Conservation (phyloP, 306 rosid species). For the Pueraria montana region DNA sequence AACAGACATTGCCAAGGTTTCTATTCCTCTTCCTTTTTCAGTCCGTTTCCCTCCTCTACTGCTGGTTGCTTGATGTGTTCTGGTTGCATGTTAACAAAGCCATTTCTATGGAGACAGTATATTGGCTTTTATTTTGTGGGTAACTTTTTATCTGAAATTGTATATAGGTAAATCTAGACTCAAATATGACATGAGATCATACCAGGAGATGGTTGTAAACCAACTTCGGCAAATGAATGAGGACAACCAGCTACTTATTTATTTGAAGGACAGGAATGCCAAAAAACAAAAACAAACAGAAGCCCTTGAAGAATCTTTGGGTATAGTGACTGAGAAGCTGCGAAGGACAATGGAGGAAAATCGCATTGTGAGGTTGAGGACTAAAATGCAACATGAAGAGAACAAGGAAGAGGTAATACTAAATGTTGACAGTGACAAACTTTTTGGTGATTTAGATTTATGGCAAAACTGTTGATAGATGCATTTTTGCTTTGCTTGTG, state of each 20-base stretch:
- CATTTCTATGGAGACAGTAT: background rate
- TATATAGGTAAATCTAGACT: conserved; percentile 69
- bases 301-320: conserved; percentile 59
- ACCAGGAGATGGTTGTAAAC: conserved; percentile 73
- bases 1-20: conserved; percentile 77
- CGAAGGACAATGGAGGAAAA: conserved; percentile 62
- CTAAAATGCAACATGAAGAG: conserved; percentile 62
- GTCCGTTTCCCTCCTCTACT: background rate
- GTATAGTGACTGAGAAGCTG: conserved; percentile 54
- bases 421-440: background rate
- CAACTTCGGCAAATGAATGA: conserved; percentile 78
- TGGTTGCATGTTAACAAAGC: background rate
- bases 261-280: conserved; percentile 54
- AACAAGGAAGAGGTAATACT: conserved; percentile 76
- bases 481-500: conserved; percentile 14
- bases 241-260: conserved; percentile 68
- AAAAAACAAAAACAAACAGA: conserved; percentile 55
- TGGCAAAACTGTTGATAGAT: background rate
- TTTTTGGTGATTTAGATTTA: conserved; percentile 1
- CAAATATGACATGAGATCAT: conserved; percentile 73
- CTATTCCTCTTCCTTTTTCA: background rate
- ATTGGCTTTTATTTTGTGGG: background rate
- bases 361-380: conserved; percentile 62
- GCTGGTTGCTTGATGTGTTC: background rate
- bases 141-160: conserved; percentile 21